Conservation (phyloP, 2,329 filamentous ascomycete species). For the Thermothelomyces thermophilus region DNA sequence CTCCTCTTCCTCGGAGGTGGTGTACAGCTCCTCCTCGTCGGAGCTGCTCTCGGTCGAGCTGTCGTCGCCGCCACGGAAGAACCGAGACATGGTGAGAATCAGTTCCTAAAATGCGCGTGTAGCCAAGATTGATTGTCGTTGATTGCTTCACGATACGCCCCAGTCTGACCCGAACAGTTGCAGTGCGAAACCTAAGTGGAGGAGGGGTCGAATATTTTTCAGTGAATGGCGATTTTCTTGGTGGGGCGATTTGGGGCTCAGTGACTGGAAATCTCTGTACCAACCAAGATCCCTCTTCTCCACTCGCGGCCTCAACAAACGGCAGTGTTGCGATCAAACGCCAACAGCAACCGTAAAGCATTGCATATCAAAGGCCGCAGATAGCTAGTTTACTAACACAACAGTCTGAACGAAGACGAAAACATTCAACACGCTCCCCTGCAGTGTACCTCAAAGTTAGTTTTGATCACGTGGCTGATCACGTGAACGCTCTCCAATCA, state of each 20-base stretch:
- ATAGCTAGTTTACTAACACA: too few species aligned
- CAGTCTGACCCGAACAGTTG: constrained; percentile 16
- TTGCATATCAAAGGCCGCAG: too few species aligned
- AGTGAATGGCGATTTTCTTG: constrained; percentile 26
- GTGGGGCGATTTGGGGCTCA: constrained; percentile 27
- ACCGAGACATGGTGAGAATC: constrained; percentile 68
- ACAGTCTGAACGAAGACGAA: too few species aligned
- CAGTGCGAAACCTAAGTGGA: constrained; percentile 19
- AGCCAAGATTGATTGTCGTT: constrained; percentile 2
- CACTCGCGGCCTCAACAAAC: too few species aligned
- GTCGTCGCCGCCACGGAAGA: constrained; percentile 87
- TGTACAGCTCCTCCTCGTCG: constrained; percentile 93
- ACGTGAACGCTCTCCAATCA: too few species aligned
- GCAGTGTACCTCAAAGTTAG: too few species aligned
- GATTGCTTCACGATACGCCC: constrained; percentile 7
- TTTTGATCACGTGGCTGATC: too few species aligned
- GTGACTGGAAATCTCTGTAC: constrained; percentile 1
- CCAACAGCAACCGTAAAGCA: too few species aligned
- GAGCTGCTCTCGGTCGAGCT: constrained; percentile 95
- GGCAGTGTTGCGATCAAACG: too few species aligned
- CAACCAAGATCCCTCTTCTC: too few species aligned
- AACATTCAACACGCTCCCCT: too few species aligned
- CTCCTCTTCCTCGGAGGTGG: constrained; percentile 59
- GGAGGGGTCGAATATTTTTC: constrained; percentile 27
- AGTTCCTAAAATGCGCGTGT: neutral